Evolutionary conservation across 805 yeast genomes (phyloP).

Genomic region (Starmerella cellae): DNA sequence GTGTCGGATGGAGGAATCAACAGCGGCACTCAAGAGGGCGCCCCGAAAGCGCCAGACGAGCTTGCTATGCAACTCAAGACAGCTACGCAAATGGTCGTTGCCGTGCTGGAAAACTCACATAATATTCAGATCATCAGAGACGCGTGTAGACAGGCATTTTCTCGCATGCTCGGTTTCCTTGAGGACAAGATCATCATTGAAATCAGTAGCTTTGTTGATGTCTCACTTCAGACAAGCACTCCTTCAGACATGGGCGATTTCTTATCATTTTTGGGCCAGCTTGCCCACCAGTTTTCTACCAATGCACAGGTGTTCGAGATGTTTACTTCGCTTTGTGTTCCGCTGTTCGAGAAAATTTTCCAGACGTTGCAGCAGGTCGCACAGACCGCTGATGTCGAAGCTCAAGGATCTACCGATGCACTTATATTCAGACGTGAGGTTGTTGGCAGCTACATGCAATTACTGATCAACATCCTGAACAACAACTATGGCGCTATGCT

Average conservation of each 20-base stretch:
- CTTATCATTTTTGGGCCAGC: slow-evolving; percentile 73
- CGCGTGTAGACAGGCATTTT: slow-evolving; percentile 73
- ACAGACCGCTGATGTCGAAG: slow-evolving; percentile 26
- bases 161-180: slow-evolving; percentile 70
- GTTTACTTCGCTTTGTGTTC: slow-evolving; percentile 58
- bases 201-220: slow-evolving; percentile 58
- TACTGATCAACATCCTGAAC: slow-evolving; percentile 54
- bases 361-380: slow-evolving; percentile 29
- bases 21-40: too few relatives aligned
- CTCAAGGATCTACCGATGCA: slow-evolving; percentile 43
- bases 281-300: slow-evolving; percentile 60
- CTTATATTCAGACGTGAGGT: slow-evolving; percentile 35
- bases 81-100: slow-evolving; percentile 69
- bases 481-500: slow-evolving; percentile 72
- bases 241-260: slow-evolving; percentile 64
- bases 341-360: slow-evolving; percentile 56
- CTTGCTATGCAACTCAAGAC: slow-evolving; percentile 43
- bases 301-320: slow-evolving; percentile 59
- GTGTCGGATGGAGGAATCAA: slow-evolving; percentile 10
- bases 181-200: slow-evolving; percentile 36
- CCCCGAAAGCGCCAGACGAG: slow-evolving; percentile 9
- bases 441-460: slow-evolving; percentile 55
- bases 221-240: slow-evolving; percentile 48
- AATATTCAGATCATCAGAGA: slow-evolving; percentile 62
- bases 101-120: slow-evolving; percentile 65